Evolutionary conservation across 768 basidiomycete genomes (phyloP), one percentile per base, ranked within the genome.

Genomic region (Artomyces pyxidatus): DNA sequence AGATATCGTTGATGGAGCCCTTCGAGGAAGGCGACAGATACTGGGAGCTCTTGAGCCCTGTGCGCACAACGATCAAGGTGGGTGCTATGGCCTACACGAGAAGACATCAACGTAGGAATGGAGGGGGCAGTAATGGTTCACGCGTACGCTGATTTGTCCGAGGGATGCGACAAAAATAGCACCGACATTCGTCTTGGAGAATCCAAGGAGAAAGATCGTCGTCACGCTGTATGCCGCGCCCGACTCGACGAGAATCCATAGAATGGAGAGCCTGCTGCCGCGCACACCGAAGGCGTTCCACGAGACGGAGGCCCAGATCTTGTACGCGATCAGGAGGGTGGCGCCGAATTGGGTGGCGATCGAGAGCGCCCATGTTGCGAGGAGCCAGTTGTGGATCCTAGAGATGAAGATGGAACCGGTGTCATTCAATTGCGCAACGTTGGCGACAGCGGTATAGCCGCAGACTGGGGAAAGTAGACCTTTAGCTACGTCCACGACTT

Each of bases 91-190:
- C n/a, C n/a, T n/a, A n/a, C n/a, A n/a, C n/a, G n/a, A n/a, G n/a
- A n/a, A n/a, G n/a, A n/a, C n/a, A n/a, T n/a, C n/a, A n/a, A n/a
- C n/a, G n/a, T n/a, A n/a, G n/a, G n/a, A n/a, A n/a, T n/a, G n/a
- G n/a, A n/a, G n/a, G n/a, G n/a, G n/a, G n/a, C n/a, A n/a, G n/a
- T n/a, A n/a, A n/a, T n/a, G n/a, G n/a, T n/a, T n/a, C n/a, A n/a
- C n/a, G n/a, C n/a, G n/a, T n/a, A 53, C 52, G 25, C 48, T 50
- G 22, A 53, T 50, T 38, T 53, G 52, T 9, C 52, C 52, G 22
- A 53, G 52, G 2, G 29, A 8, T 1, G 43, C 42, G 0, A 12
- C 29, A 26, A 53, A 39, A 30, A 53, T 19, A 8, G 23, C 30
- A 1, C 48, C 48, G 10, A n/a, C 35, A 30, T 49, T 50, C 16